phyloP scores from a whole-genome alignment of 768 basidiomycete genomes.

The Leucosporidium creatinivorum region DNA sequence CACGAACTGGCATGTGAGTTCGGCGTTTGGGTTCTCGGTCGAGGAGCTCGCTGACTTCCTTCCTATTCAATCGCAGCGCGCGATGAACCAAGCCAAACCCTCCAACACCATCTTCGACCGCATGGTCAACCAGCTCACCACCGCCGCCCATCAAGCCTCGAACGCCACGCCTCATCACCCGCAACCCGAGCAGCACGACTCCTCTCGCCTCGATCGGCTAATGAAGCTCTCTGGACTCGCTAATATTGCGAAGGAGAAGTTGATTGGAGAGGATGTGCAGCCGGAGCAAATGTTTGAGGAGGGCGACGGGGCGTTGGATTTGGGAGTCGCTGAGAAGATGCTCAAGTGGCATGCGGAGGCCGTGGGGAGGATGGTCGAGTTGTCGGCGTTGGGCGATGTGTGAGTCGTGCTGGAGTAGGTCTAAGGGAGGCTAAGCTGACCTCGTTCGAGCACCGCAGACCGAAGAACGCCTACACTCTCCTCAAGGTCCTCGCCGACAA shows the following conservation, averaged over 20 bases:
- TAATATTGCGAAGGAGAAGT: conserved; percentile 27
- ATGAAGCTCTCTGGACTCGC: conserved; percentile 70
- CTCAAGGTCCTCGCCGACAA: conserved; percentile 79
- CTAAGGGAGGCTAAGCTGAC: neutral
- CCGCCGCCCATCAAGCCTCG: conserved; percentile 55
- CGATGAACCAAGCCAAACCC: conserved; percentile 52
- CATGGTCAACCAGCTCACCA: conserved; percentile 79
- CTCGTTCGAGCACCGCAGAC: conserved; percentile 46
- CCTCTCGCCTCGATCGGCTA: conserved; percentile 32
- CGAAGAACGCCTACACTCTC: conserved; percentile 78
- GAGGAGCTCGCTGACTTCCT: neutral
- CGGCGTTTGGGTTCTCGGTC: neutral
- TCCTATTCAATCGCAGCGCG: conserved; percentile 39
- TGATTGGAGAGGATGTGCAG: conserved; percentile 44
- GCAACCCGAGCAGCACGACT: conserved; percentile 22
- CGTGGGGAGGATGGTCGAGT: conserved; percentile 84
- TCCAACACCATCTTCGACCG: conserved; percentile 66
- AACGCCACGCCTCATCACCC: conserved; percentile 33
- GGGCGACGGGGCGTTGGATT: conserved; percentile 70
- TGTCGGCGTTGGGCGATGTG: conserved; percentile 76
- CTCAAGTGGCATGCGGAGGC: conserved; percentile 97
- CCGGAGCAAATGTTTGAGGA: conserved; percentile 58
- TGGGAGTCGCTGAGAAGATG: conserved; percentile 79
- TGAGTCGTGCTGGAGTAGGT: conserved; percentile 45
- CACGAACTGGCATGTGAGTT: conserved; percentile 77